Evolutionary conservation across 2,329 filamentous ascomycete genomes (phyloP), one percentile per base, ranked within the genome.

Genomic region (Ophiostoma sp.): DNA sequence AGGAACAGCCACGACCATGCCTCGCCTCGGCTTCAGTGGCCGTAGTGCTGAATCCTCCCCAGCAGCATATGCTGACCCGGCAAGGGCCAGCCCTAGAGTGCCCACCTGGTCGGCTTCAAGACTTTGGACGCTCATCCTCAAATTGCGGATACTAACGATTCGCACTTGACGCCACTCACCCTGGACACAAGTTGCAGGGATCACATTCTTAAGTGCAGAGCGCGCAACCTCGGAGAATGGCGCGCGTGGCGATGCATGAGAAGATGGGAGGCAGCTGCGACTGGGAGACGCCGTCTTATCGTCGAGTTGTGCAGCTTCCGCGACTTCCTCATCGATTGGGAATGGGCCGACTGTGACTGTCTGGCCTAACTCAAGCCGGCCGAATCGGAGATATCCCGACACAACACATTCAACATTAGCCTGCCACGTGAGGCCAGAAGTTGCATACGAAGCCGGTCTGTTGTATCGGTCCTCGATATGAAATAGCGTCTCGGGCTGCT

Each of bases 401-500:
- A 97, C 84, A 14, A 99, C 91, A n/a, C 87, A 84, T 7, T 89
- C 89, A 27, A 81, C 78, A 66, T 84, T 82, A 47, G 79, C 64
- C 27, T 66, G 62, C 62, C 62, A 64, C n/a, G n/a, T 8, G 4
- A 18, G 8, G 12, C 40, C 14, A 16, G 78, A 76, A n/a, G 79
- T 76, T 4, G 84, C 81, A 71, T 87, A 87, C 1, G 87, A 86
- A 0, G 85, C 84, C 0, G 89, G 85, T 14, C 93, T 84, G 69
- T 85, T 90, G 76, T 96, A 98, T 0, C 93, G 87, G 73, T 97
- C 94, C 75, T 98, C 94, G 38, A 98, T 85, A 75, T 97, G 91
- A 74, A 98, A 98, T 1, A 97, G 79, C 45, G 85, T 85, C 4
- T 81, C 80, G 1, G 87, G 85, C 68, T 85, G 83, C 69, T 87